These are phyloP conservation scores for Alternaria rosae DNA, from an alignment of 2,329 filamentous ascomycete species.

Conservation along the genomic window DNA sequence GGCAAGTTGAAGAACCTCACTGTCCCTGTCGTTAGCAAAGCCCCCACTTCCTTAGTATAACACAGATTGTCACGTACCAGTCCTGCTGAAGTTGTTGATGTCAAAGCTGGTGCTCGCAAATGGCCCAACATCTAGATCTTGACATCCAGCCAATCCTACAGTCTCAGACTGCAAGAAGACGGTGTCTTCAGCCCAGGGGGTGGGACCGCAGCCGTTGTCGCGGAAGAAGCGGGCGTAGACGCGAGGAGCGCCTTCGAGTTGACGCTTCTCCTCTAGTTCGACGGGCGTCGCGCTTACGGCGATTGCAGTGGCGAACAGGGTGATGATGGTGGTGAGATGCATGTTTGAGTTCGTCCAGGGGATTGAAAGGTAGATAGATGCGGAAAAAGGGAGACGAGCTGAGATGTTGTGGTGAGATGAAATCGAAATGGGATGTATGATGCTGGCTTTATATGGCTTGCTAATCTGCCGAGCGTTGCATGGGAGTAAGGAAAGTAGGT, in stretches of 20 bases:
- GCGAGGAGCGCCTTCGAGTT: conserved; percentile 10
- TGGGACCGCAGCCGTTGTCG: conserved; percentile 9
- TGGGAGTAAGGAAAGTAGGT: not conserved
- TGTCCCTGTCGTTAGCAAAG: not conserved
- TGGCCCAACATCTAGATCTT: conserved; percentile 13
- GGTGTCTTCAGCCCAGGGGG: conserved; percentile 13
- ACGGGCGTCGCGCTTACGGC: conserved; percentile 6
- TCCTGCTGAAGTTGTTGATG: conserved; percentile 11
- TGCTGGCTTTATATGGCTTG: not conserved
- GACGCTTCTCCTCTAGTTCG: conserved; percentile 6
- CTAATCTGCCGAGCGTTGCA: not conserved
- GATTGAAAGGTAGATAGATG: not conserved
- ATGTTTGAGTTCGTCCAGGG: not conserved
- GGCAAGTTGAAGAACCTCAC: conserved; percentile 15
- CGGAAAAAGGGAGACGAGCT: not conserved
- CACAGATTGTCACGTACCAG: not conserved
- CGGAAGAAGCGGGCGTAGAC: conserved; percentile 18
- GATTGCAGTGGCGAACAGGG: conserved; percentile 7
- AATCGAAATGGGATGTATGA: not conserved
- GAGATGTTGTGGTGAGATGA: not conserved
- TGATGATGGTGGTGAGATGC: conserved; percentile 9
- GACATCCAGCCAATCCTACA: conserved; percentile 8
- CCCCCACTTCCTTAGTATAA: not conserved
- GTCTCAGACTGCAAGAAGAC: conserved; percentile 12
- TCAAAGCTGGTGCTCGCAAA: conserved; percentile 15